A percentile compares a stretch with the other conserved stretches of the same genome.
Conservation (phyloP, 1,284 basidiomycete species). For the Marasmius oreades region DNA sequence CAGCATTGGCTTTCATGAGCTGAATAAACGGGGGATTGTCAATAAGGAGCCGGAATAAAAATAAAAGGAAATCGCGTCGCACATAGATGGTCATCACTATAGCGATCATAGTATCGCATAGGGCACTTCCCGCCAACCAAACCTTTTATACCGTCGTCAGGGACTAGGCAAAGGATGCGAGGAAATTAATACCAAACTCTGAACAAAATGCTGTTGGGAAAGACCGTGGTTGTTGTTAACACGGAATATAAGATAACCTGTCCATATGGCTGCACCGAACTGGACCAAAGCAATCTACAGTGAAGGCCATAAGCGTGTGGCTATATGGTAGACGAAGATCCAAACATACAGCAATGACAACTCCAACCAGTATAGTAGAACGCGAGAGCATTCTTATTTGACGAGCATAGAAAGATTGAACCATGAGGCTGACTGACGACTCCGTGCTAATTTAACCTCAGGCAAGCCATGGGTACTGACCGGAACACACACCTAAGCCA, state of each 20-base stretch:
- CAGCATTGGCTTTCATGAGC: background rate
- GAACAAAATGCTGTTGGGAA: background rate
- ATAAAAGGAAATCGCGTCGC: background rate
- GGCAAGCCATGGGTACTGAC: background rate
- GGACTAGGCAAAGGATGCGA: background rate
- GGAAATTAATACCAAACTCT: background rate
- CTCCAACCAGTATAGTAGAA: background rate
- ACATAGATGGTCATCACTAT: slow-evolving; percentile 7
- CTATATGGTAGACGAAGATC: background rate
- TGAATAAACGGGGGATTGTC: background rate
- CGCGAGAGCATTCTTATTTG: background rate
- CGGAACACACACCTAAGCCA: slow-evolving; percentile 5
- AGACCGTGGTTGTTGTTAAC: background rate
- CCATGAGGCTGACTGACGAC: slow-evolving; percentile 9
- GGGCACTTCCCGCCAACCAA: slow-evolving; percentile 5
- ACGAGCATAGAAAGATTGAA: slow-evolving; percentile 9
- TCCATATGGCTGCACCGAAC: background rate
- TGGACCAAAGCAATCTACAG: background rate
- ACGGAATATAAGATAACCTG: background rate
- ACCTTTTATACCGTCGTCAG: background rate
- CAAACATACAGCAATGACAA: background rate
- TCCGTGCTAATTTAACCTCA: background rate
- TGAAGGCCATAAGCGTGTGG: background rate
- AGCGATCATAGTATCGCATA: slow-evolving; percentile 7
- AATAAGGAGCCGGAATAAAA: background rate